Evolutionary conservation across 2,329 filamentous ascomycete species (phyloP), one percentile per base, ranked within the genome.

Genomic region (Fusarium oxysporum): DNA sequence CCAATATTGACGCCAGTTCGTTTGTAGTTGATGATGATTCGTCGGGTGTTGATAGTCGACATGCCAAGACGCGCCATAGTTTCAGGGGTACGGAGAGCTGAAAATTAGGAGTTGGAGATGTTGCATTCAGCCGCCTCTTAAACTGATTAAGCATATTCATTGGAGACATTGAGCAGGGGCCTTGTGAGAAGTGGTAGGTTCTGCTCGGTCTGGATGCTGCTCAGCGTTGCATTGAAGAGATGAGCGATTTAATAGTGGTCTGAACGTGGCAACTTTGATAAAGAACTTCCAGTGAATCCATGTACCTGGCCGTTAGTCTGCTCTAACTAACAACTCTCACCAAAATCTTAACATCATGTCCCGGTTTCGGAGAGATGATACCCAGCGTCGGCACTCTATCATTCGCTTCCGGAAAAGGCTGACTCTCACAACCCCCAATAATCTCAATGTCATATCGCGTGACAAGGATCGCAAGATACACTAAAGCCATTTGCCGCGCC

Each of bases 381-480:
- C 43, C 56, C 2, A 62, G 6, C 8, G 13, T 37, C 4, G 28
- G 32, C 2, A 40, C 17, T 10, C 50, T 62, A 1, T 50, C 28
- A 21, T 62, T 38, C 56, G 11, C 33, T 1, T 28, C 30, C 1
- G 41, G 37, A 12, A 62, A 68, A 6, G 41, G 16, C 12, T 58
- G 38, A 3, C 25, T 64, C 9, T 19, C 6, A 9, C 12, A 40
- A 2, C 56, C 30, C 5, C 8, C 55, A 10, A 44, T 8, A 7
- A 50, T 4, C 3, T 54, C 7, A 0, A 48, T 59, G 2, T 68
- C 47, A 41, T 54, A 54, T 3, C 62, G 51, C 5, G 41, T 67
- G 5, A 61, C 17, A 28, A 68, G 19, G 16, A 13, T 67, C 11
- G 54, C 62, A 4, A 68, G 40, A 10, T 67, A 32, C 4, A n/a